Base-by-base conservation (phyloP, 176 grass and related monocot genomes). In the Rhynchospora pubera region DNA sequence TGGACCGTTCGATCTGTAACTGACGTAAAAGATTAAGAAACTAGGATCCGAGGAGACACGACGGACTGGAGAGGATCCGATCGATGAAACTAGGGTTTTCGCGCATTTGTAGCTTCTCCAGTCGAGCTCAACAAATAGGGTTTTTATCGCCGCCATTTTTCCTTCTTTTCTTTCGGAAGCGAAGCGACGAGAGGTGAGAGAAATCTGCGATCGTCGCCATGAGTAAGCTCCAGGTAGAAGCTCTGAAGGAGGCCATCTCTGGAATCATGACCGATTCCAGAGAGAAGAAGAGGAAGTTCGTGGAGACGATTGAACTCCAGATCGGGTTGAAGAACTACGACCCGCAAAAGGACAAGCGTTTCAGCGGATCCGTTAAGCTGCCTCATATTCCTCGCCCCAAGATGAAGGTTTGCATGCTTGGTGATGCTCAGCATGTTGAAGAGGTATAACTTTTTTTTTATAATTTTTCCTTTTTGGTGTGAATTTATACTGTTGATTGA, bases 331-430 rank as follows among this genome's bases (percentile, higher is more conserved):
- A 93, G 89, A 93, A 93, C 82, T 91, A 93, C 39, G 91, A 93
- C 56, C 91, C 89, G 0, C 91, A 93, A 74, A 93, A 91, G 71
- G 89, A 93, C 82, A 93, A 93, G 82, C 91, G 87, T 80, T 91
- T 93, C 89, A 93, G 91, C 6, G 91, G 91, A 21, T 84, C 91
- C 0, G 89, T 91, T 61, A 93, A 93, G 84, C 78, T 93, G 74
- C 89, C 89, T 24, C 91, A 93, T 56, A 91, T 93, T 57, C 89
- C 91, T 53, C 89, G 91, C 15, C 91, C 91, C 0, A 93, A 93
- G 79, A 92, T 85, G 90, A 92, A 89, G 91, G 86, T 93, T 13
- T 93, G 89, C 84, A 93, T 93, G 89, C 91, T 94, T 83, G 91
- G 89, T 63, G 91, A 94, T 78, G 91, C 91, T 23, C 89, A 91